Conservation (phyloP, 2,329 filamentous ascomycete species). For the Simplicillium sp. region DNA sequence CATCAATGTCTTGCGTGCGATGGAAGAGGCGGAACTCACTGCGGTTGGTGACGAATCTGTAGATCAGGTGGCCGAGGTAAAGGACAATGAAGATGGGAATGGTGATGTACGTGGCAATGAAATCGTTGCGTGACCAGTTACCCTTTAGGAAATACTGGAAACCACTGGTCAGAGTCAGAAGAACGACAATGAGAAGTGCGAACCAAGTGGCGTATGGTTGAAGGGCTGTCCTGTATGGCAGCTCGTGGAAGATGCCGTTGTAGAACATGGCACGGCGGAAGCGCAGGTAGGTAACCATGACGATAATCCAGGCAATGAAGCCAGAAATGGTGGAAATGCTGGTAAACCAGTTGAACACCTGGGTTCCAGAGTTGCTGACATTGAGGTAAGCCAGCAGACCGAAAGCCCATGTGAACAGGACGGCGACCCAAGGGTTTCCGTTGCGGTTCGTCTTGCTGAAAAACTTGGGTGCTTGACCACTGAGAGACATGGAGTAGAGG, state of each 20-base stretch:
- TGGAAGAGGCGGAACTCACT: conserved; percentile 20
- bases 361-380: conserved; percentile 49
- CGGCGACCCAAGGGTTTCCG: conserved; percentile 50
- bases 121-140: conserved; percentile 53
- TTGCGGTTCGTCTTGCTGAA: conserved; percentile 51
- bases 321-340: conserved; percentile 58
- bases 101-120: conserved; percentile 56
- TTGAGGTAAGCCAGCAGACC: conserved; percentile 63
- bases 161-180: conserved; percentile 65
- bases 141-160: conserved; percentile 64
- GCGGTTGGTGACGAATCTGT: conserved; percentile 24
- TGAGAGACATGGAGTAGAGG: conserved; percentile 58
- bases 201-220: conserved; percentile 58
- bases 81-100: conserved; percentile 54
- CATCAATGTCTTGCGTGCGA: conserved; percentile 41
- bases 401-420: conserved; percentile 45
- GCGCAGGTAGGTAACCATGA: conserved; percentile 49
- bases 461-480: conserved; percentile 53
- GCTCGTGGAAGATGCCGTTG: conserved; percentile 37
- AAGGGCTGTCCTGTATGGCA: conserved; percentile 42
- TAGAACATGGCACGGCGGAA: conserved; percentile 46
- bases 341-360: conserved; percentile 63
- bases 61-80: conserved; percentile 52
- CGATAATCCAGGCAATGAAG: conserved; percentile 50
- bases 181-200: conserved; percentile 44